Evolutionary conservation across 2,329 filamentous ascomycete genomes (phyloP).

Genomic region (Colletotrichum camelliae): DNA sequence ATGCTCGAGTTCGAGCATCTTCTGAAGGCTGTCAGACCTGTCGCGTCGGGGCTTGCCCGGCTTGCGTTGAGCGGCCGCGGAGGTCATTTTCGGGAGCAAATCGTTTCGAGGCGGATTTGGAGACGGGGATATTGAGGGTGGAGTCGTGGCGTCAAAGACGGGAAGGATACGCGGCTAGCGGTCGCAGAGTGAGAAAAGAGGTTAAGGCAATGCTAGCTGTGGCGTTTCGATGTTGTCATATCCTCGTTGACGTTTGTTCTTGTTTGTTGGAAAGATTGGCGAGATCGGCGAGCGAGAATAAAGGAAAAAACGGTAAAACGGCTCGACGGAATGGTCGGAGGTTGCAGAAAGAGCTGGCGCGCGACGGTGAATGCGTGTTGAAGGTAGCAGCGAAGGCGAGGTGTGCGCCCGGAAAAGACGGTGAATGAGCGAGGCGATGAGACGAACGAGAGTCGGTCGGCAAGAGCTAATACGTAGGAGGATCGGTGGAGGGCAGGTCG

Average conservation of each 20-base stretch:
- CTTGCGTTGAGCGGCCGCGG: neutral
- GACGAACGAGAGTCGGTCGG: neutral
- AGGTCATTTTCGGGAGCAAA: neutral
- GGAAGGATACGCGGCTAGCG: neutral
- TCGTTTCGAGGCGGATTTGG: neutral
- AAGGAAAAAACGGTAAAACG: neutral
- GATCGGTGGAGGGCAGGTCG: neutral
- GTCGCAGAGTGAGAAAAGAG: neutral
- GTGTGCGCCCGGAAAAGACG: neutral
- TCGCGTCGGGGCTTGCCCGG: neutral
- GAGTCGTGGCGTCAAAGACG: slow-evolving; percentile 5
- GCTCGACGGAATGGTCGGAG: neutral
- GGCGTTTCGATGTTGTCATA: slow-evolving; percentile 7
- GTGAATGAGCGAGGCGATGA: neutral
- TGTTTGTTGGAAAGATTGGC: neutral
- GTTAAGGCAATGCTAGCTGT: neutral
- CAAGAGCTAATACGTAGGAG: neutral
- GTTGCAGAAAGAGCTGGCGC: neutral
- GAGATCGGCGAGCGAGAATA: neutral
- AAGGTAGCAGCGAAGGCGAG: neutral
- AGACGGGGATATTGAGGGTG: neutral
- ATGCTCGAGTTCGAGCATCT: slow-evolving; percentile 66
- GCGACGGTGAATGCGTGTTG: neutral
- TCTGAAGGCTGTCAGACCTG: slow-evolving; percentile 50
- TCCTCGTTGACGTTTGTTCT: neutral